A percentile compares a stretch with the other conserved stretches of the same genome.
phyloP scores from a whole-genome alignment of 148 eudicot species.

The Salicornia ramosissima region DNA sequence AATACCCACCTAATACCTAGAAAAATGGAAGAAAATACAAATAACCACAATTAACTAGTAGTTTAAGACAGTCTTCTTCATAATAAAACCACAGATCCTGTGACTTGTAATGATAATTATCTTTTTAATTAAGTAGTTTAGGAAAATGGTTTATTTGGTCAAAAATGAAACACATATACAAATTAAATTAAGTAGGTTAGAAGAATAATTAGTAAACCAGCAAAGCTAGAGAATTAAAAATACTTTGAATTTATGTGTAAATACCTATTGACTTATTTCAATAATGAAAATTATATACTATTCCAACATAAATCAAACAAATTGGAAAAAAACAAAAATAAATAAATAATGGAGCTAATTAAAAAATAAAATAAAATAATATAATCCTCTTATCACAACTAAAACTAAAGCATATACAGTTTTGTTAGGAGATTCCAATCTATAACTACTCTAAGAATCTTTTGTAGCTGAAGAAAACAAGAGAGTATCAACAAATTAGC shows the following conservation, averaged over 20 bases:
- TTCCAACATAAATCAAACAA: constrained; percentile 11
- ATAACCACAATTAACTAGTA: constrained; percentile 33
- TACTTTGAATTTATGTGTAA: not conserved
- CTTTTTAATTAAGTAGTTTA: constrained; percentile 8
- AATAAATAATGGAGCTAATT: not conserved
- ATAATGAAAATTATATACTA: not conserved
- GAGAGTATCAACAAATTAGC: constrained; percentile 33
- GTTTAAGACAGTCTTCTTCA: constrained; percentile 20
- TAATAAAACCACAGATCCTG: constrained; percentile 29
- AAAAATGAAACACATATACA: constrained; percentile 8
- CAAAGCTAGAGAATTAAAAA: not conserved
- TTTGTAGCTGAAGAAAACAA: constrained; percentile 41
- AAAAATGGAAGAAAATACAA: constrained; percentile 34
- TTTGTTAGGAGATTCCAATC: constrained; percentile 4
- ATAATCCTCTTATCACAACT: constrained; percentile 16
- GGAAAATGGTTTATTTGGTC: constrained; percentile 11
- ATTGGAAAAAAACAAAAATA: constrained; percentile 21
- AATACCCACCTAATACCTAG: constrained; percentile 59
- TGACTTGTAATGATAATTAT: constrained; percentile 31
- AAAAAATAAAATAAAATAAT: no score
- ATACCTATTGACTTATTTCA: not conserved
- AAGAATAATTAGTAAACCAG: constrained; percentile 8
- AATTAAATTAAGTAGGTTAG: constrained; percentile 9
- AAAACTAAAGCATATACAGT: not conserved
- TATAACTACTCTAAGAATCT: constrained; percentile 23